Base-by-base conservation (phyloP, 495 filamentous ascomycete genomes). In the Xylaria palmicola region DNA sequence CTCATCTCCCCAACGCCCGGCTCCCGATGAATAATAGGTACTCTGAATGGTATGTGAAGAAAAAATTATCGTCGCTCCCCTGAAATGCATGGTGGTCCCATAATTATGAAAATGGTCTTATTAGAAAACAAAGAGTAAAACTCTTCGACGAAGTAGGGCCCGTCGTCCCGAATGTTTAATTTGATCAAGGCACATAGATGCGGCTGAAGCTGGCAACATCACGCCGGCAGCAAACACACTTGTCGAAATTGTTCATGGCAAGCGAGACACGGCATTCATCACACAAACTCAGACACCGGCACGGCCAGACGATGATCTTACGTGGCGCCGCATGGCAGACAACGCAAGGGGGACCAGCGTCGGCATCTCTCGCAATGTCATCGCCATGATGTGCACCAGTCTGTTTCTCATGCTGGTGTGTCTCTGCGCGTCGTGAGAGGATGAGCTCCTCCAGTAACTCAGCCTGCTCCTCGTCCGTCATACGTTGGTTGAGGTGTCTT, bases 241-340 rank as follows among this genome's bases (percentile, higher is more conserved):
- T 93, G 43, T 91, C 88, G 68, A 93, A 97, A 73, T 98, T 98
- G 67, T 96, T 97, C 89, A 95, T 90, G 7, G 94, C 94, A 30
- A 98, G 82, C 54, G 89, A 91, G 24, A 98, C 88, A 19, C 94
- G 81, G 72, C 94, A 98, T 56, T 98, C 94, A 69, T 98, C 94
- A 68, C 94, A 98, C 24, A 97, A 79, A 62, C 90, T 92, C 44
- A 98, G 80, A 71, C 94, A 98, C 19, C 95, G 86, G 68, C 94
- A 98, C 2, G 94, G 94, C 95, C 95, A 98, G 3, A 96, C 89
- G 56, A 98, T 88, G 51, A 98, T 89, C 4, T 89, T 96, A 22
- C 94, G 83, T 17, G 92, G 89, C n/a, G 80, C 83, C 26, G 85
- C 85, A 69, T 98, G 94, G 68, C 94, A 98, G 4, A 98, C 90